Evolutionary conservation across 805 yeast genomes (phyloP).

Genomic region (Torulaspora gathmanii): DNA sequence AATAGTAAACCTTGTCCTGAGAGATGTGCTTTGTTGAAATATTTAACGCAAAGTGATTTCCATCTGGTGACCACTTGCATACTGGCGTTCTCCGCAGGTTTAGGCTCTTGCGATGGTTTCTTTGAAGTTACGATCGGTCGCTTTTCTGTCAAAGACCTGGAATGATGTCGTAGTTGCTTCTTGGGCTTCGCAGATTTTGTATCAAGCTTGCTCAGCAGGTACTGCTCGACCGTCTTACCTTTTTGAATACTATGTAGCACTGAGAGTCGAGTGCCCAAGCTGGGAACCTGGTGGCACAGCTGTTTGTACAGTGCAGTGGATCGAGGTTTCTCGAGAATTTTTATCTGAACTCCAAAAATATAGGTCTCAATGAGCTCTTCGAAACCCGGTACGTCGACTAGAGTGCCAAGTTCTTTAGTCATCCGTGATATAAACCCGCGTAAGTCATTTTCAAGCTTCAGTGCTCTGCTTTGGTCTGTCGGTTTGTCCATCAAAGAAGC

Average conservation of each 20-base stretch:
- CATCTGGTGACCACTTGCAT: constrained; percentile 5
- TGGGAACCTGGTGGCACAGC: constrained; percentile 16
- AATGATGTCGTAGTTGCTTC: constrained; percentile 2
- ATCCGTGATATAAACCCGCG: constrained; percentile 6
- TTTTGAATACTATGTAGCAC: constrained; percentile 1
- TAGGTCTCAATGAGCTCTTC: constrained; percentile 13
- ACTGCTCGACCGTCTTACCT: constrained; percentile 10
- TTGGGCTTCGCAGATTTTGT: constrained; percentile 6
- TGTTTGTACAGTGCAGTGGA: constrained; percentile 15
- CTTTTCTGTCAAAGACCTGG: background rate
- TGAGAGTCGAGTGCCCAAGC: constrained; percentile 5
- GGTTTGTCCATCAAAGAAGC: constrained; percentile 5
- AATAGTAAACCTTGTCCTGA: constrained; percentile 9
- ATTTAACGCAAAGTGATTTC: constrained; percentile 6
- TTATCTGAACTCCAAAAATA: constrained; percentile 18
- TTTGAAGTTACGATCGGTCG: background rate
- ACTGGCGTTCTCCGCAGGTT: background rate
- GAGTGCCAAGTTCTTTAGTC: background rate
- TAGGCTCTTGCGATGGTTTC: background rate
- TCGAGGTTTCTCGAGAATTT: constrained; percentile 7
- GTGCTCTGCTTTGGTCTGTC: background rate
- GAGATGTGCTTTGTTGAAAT: constrained; percentile 5
- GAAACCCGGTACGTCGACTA: background rate
- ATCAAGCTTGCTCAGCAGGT: constrained; percentile 10
- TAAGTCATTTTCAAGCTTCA: constrained; percentile 5